Conservation (phyloP, 495 filamentous ascomycete genomes). For the Xylona heveae region DNA sequence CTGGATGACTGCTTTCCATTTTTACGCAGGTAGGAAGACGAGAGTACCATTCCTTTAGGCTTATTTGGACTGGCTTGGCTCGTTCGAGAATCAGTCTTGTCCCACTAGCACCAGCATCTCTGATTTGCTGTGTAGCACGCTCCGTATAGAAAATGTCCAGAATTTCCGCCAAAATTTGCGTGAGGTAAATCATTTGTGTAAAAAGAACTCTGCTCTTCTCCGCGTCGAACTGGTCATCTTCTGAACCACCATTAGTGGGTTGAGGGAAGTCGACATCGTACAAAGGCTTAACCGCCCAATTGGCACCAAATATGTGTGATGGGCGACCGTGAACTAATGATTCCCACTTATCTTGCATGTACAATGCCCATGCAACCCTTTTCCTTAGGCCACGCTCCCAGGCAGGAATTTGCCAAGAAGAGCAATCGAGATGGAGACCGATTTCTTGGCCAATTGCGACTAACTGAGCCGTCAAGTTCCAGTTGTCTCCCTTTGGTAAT, state of each 20-base stretch:
- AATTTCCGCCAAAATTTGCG: slow-evolving; percentile 55
- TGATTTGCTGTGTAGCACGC: slow-evolving; percentile 28
- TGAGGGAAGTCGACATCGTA: slow-evolving; percentile 53
- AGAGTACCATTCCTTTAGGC: slow-evolving; percentile 63
- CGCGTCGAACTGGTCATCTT: slow-evolving; percentile 37
- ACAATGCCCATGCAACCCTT: slow-evolving; percentile 75
- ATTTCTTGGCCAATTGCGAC: slow-evolving; percentile 65
- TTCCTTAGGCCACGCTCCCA: slow-evolving; percentile 76
- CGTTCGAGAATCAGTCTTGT: slow-evolving; percentile 40
- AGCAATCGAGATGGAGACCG: slow-evolving; percentile 71
- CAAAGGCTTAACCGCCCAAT: slow-evolving; percentile 63
- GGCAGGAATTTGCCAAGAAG: slow-evolving; percentile 65
- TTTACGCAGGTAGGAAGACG: slow-evolving; percentile 39
- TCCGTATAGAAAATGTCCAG: slow-evolving; percentile 64
- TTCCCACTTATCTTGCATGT: slow-evolving; percentile 88
- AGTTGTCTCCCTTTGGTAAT: slow-evolving; percentile 66
- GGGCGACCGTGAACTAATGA: slow-evolving; percentile 71
- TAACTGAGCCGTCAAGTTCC: slow-evolving; percentile 69
- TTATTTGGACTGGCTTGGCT: slow-evolving; percentile 66
- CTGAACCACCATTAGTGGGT: slow-evolving; percentile 26
- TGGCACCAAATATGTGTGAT: slow-evolving; percentile 57
- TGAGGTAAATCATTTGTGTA: slow-evolving; percentile 51
- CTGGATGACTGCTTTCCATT: slow-evolving; percentile 31
- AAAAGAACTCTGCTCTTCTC: slow-evolving; percentile 50
- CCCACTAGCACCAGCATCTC: slow-evolving; percentile 18